Base-by-base conservation (phyloP, 2,329 filamentous ascomycete genomes). In the Cryoendolithus antarcticus region DNA sequence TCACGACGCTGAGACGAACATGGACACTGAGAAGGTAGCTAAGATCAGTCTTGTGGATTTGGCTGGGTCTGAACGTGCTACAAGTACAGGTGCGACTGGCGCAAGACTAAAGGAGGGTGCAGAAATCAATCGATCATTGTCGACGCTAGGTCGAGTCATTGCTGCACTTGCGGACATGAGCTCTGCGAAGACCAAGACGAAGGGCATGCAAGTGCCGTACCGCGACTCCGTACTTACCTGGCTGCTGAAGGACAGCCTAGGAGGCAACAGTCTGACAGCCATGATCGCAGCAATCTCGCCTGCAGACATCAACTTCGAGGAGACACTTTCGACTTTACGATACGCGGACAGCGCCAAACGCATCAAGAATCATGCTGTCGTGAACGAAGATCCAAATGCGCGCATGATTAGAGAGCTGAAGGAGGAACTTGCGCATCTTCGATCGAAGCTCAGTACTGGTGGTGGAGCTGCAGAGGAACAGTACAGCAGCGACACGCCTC, bases 271-370 rank as follows among this genome's bases (percentile, higher is more conserved):
- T 60, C 89, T 96, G 84, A 98, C 91, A 15, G 91, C 91, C 44
- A 98, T 98, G 93, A 98, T 98, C 70, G 93, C 91, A 37, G 89
- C 89, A 38, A 95, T 98, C 57, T 95, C 88, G 55, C 91, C 91
- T 3, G 91, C 91, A 39, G 91, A 98, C 62, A 96, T 96, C 67
- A 98, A 98, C 63, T 96, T 93, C 57, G 91, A 98, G 49, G 91
- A 98, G 63, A 98, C 93, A 0, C 71, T 98, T n/a, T 91, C 88
- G 58, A 98, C 91, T 1, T 71, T 98, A 21, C 78, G 93, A 55
- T 98, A 98, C 62, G 91, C 93, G 40, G 89, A 98, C 58, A 95
- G 86, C 6, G 91, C 91, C 19, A 98, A 98, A 67, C 80, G 91
- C 53, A 98, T 98, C 72, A 96, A 96, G 85, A 98, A 98, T 66